These are phyloP conservation scores for Agaricus sinodeliciosus DNA, from an alignment of 768 basidiomycete genomes.

Conservation along the genomic window DNA sequence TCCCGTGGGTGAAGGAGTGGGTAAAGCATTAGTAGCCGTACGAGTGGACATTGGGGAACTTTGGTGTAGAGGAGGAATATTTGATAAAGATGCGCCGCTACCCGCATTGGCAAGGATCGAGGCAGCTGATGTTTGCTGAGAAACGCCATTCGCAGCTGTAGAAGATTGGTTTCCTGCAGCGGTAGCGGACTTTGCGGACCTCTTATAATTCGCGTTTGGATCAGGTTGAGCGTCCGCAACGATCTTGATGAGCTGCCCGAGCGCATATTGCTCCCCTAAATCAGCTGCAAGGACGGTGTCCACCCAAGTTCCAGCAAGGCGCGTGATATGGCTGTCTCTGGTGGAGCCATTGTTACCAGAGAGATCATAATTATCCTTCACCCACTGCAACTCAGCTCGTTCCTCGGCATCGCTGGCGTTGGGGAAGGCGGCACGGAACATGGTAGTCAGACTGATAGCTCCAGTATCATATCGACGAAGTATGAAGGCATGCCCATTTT, in stretches of 20 bases:
- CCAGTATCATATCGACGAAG: constrained; percentile 91
- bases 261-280: constrained; percentile 61
- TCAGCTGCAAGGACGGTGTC: constrained; percentile 54
- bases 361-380: constrained; percentile 72
- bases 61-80: background rate
- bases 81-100: background rate
- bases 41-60: constrained; percentile 6
- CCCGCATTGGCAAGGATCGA: constrained; percentile 4
- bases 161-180: constrained; percentile 23
- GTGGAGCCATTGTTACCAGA: constrained; percentile 70
- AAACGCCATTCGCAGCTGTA: constrained; percentile 21
- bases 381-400: constrained; percentile 75
- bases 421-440: constrained; percentile 95
- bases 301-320: constrained; percentile 90
- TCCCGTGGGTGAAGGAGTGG: constrained; percentile 34
- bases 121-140: background rate
- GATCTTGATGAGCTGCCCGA: constrained; percentile 53
- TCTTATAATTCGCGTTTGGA: constrained; percentile 70
- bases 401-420: constrained; percentile 72
- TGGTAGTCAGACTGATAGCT: constrained; percentile 87
- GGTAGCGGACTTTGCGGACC: constrained; percentile 42
- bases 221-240: constrained; percentile 74
- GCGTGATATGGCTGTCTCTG: constrained; percentile 50
- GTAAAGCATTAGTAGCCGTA: constrained; percentile 27
- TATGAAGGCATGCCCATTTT: constrained; percentile 84